phyloP scores from a whole-genome alignment of 2,329 filamentous ascomycete species.

The Arthrocladium fulminans region DNA sequence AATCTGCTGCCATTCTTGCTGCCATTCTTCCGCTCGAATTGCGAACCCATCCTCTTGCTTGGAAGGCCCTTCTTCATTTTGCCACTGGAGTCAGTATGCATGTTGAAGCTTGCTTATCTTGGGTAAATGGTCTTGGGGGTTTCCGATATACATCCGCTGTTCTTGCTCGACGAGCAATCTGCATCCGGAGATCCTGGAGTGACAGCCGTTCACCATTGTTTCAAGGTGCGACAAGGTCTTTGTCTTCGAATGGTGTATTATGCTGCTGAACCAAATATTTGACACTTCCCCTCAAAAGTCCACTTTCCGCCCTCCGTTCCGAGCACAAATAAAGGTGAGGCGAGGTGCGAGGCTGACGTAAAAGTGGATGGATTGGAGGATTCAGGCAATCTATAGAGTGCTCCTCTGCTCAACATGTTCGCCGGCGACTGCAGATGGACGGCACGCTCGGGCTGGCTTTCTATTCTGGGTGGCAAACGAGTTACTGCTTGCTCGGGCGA shows the following conservation, averaged over 20 bases:
- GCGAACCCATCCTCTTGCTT: no score
- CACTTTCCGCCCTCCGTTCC: not conserved
- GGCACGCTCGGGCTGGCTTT: not conserved
- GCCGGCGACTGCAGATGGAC: not conserved
- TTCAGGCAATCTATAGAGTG: not conserved
- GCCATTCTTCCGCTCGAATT: constrained; percentile 1
- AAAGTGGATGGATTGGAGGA: not conserved
- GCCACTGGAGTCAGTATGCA: not conserved
- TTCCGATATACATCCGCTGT: no score
- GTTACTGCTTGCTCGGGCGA: not conserved
- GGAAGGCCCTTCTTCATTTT: not conserved
- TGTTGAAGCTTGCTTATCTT: not conserved
- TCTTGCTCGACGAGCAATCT: no score
- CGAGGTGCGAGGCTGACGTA: not conserved
- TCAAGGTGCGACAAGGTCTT: no score
- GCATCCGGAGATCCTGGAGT: no score
- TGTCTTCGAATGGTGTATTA: not conserved
- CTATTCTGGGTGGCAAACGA: not conserved
- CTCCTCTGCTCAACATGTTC: not conserved
- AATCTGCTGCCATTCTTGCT: constrained; percentile 2
- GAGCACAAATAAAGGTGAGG: not conserved
- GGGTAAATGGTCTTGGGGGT: not conserved
- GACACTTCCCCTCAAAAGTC: not conserved
- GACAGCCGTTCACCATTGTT: no score
- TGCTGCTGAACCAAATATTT: not conserved